A percentile compares a stretch with the other conserved stretches of the same genome.
Conservation (phyloP, 306 rosid genomes). For the Macrotyloma uniflorum region DNA sequence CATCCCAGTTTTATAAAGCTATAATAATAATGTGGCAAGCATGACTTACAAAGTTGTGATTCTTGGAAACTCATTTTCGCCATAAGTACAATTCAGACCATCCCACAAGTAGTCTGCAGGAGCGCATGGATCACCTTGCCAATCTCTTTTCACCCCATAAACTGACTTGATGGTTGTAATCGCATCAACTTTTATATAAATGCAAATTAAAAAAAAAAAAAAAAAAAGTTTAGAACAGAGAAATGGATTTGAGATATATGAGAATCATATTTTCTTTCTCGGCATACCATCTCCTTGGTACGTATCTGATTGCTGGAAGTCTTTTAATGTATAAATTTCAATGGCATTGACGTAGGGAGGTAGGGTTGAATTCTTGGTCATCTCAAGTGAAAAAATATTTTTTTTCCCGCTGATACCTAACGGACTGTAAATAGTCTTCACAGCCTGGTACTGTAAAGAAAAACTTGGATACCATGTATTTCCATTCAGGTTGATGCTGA, state of each 20-base stretch:
- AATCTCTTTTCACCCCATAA: slow-evolving; percentile 46
- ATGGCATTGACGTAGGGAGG: slow-evolving; percentile 49
- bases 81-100: slow-evolving; percentile 49
- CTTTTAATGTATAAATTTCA: slow-evolving; percentile 21
- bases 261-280: neutral
- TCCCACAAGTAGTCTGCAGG: slow-evolving; percentile 51
- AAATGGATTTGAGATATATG: neutral
- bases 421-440: accelerated
- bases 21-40: neutral
- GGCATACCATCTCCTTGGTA: slow-evolving; percentile 43
- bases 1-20: neutral
- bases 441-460: neutral
- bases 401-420: neutral
- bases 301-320: slow-evolving; percentile 16
- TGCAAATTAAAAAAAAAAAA: neutral
- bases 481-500: slow-evolving; percentile 19
- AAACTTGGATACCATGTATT: neutral
- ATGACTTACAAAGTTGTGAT: slow-evolving; percentile 49
- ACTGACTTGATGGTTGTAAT: slow-evolving; percentile 48
- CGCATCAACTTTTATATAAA: slow-evolving; percentile 44
- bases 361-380: slow-evolving; percentile 27
- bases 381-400: neutral
- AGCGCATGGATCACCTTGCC: slow-evolving; percentile 64
- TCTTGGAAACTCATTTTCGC: slow-evolving; percentile 32
- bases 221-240: neutral